Conservation (phyloP, 257 asterid species). For the Salvia miltiorrhiza region DNA sequence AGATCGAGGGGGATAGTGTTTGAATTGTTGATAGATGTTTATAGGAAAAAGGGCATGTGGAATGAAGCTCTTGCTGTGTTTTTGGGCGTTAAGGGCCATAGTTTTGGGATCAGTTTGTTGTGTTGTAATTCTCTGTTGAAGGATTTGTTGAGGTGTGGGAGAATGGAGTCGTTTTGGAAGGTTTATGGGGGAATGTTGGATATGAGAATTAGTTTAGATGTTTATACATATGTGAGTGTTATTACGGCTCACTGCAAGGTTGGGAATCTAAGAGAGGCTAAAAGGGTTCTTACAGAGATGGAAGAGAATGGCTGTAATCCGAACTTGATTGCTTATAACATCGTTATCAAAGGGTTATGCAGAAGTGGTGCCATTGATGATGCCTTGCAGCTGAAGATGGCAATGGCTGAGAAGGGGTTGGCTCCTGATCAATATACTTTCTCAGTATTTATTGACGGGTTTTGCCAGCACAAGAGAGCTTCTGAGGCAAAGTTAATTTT, state of each 20-base stretch:
- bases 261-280: constrained; percentile 59
- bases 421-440: constrained; percentile 69
- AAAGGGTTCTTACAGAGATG: constrained; percentile 57
- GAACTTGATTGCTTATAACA: constrained; percentile 60
- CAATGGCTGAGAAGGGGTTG: constrained; percentile 61
- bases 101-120: constrained; percentile 56
- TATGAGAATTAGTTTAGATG: constrained; percentile 44
- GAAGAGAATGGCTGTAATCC: constrained; percentile 55
- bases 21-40: constrained; percentile 78
- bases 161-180: constrained; percentile 68
- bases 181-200: constrained; percentile 55
- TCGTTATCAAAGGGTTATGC: constrained; percentile 64
- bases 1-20: constrained; percentile 48
- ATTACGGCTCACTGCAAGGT: constrained; percentile 69
- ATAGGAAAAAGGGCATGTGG: constrained; percentile 64
- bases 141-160: constrained; percentile 58
- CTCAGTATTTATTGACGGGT: constrained; percentile 52
- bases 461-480: constrained; percentile 64
- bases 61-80: constrained; percentile 63
- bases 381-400: constrained; percentile 55
- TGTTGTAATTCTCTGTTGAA: constrained; percentile 84
- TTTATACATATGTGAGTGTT: constrained; percentile 58
- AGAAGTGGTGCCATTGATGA: constrained; percentile 53
- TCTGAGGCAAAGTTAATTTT: constrained; percentile 58
- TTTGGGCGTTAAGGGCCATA: constrained; percentile 40